A percentile compares a stretch with the other conserved stretches of the same genome.
phyloP scores from a whole-genome alignment of 305 asterid genomes.

The Plantago lanceolata region DNA sequence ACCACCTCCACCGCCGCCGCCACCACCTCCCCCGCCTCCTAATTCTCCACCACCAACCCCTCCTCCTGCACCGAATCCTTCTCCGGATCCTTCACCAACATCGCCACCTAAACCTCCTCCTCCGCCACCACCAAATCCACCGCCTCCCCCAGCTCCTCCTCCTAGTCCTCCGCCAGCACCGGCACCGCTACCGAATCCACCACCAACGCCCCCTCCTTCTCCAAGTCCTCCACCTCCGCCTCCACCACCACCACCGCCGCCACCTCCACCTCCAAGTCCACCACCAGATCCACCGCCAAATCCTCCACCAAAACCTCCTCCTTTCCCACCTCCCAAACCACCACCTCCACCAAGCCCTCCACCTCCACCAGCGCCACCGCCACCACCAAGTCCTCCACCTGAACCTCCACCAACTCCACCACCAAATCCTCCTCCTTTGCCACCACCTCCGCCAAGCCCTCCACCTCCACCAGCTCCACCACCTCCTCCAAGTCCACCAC shows the following conservation, averaged over 20 bases:
- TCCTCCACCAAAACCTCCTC: slow-evolving; percentile 14
- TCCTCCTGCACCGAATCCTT: slow-evolving; percentile 22
- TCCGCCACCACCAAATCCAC: slow-evolving; percentile 24
- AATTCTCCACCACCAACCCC: slow-evolving; percentile 26
- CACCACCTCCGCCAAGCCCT: slow-evolving; percentile 24
- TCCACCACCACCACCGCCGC: slow-evolving; percentile 16
- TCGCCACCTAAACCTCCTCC: slow-evolving; percentile 25
- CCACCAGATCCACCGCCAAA: slow-evolving; percentile 21
- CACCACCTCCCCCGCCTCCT: slow-evolving; percentile 15
- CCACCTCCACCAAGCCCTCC: slow-evolving; percentile 22
- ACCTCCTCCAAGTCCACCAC: slow-evolving; percentile 19
- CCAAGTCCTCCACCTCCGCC: slow-evolving; percentile 15
- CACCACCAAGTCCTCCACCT: slow-evolving; percentile 8
- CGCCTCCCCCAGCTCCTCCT: slow-evolving; percentile 6
- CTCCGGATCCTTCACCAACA: slow-evolving; percentile 22
- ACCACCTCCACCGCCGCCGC: slow-evolving; percentile 4
- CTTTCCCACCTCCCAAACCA: neutral
- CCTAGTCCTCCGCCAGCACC: slow-evolving; percentile 21
- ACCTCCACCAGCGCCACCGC: slow-evolving; percentile 24
- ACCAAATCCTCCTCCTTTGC: slow-evolving; percentile 17
- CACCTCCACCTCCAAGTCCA: slow-evolving; percentile 26
- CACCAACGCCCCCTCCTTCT: slow-evolving; percentile 20
- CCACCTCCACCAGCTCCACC: slow-evolving; percentile 19
- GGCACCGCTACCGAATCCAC: slow-evolving; percentile 12
- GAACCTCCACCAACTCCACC: slow-evolving; percentile 14